Evolutionary conservation across 345 rosid species (phyloP), one percentile per base, ranked within the genome.

Genomic region (Excoecaria cochinchinensis): DNA sequence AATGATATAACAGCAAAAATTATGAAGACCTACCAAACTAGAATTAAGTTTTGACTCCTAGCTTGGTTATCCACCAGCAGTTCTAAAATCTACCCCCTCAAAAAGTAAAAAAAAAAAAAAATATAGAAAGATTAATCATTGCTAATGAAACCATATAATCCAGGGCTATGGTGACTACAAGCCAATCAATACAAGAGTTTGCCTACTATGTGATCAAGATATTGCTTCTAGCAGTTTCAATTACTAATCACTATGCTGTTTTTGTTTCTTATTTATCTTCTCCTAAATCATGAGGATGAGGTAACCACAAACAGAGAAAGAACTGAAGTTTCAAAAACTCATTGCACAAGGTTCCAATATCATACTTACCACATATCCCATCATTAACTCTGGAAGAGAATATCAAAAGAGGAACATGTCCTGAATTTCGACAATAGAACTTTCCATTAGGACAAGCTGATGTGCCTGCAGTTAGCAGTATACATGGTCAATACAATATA

Each of bases 371-470:
- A 69, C 99, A 93, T 39, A 96, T 87, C 21, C 97, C 98, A 78
- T 96, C 99, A 80, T 93, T 96, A 74, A 96, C 98, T 84, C 92
- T 90, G 16, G 98, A 93, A 74, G 99, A 92, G 80, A 87, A 96
- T 47, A 93, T 44, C 64, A 81, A 8, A 25, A 82, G 38, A 11
- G 98, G 88, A 76, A 81, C 50, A 73, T 93, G 97, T 11, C 97
- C 95, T 10, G 87, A 88, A 79, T 96, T 96, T 52, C 55, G 84
- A 80, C 99, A 96, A 77, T 89, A 96, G 86, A 96, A 93, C 76
- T 86, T 87, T 14, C 91, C 97, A 78, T 71, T 79, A 1, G 97
- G 98, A 82, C 98, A 96, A 14, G 99, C 99, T 4, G 99, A 89
- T 65, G 99, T 96, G 64, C 99, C 99, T 93, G 77, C 46, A 79